Evolutionary conservation across 352 stramenopile genomes (phyloP).

Genomic region (Pythium myriotylum): DNA sequence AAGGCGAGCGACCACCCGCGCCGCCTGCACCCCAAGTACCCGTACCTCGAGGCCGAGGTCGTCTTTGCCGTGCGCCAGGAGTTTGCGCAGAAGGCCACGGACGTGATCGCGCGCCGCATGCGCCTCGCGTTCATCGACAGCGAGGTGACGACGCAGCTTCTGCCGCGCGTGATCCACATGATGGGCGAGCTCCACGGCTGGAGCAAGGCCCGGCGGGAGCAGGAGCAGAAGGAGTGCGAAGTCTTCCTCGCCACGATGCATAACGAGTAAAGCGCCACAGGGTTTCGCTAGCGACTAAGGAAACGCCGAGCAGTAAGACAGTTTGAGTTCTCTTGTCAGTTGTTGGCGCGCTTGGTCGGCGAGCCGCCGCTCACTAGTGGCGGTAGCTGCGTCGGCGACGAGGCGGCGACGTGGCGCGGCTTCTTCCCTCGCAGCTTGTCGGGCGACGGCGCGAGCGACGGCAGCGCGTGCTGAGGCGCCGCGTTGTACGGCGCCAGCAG

Average conservation of each 20-base stretch:
- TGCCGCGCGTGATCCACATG: conserved; percentile 91
- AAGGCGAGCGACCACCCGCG: conserved; percentile 85
- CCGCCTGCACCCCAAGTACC: conserved; percentile 93
- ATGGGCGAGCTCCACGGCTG: conserved; percentile 92
- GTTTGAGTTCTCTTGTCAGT: conserved; percentile 13
- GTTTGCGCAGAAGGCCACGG: conserved; percentile 93
- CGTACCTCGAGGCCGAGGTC: conserved; percentile 95
- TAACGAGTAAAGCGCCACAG: conserved; percentile 73
- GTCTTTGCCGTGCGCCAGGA: conserved; percentile 93
- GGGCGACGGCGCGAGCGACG: conserved; percentile 8
- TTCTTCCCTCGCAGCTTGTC: conserved; percentile 12
- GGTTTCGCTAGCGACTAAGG: no score
- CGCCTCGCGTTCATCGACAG: conserved; percentile 94
- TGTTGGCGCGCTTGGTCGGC: conserved; percentile 20
- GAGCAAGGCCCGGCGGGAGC: conserved; percentile 71
- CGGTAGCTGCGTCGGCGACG: not conserved
- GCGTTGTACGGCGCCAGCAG: conserved; percentile 46
- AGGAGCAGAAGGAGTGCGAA: conserved; percentile 76
- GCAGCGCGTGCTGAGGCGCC: not conserved
- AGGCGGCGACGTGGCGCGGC: not conserved
- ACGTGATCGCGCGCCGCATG: conserved; percentile 92
- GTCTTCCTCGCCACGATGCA: conserved; percentile 88
- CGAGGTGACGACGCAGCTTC: conserved; percentile 66
- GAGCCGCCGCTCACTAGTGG: not conserved
- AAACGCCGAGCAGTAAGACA: no score